phyloP scores from a whole-genome alignment of 306 rosid genomes.

The Comarum palustre region DNA sequence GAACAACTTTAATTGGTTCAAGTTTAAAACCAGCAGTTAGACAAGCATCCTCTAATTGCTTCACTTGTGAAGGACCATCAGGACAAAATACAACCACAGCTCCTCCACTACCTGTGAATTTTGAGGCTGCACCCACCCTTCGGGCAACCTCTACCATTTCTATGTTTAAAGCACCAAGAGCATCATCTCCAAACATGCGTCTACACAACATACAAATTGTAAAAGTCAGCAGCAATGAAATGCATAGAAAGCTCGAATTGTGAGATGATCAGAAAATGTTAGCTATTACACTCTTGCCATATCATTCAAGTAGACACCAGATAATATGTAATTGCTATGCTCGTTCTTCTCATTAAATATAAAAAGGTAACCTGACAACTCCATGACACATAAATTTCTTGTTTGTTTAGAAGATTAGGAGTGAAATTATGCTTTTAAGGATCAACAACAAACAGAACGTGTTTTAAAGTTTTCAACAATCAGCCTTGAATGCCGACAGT shows the following conservation, averaged over 20 bases:
- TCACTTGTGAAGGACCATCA: constrained; percentile 63
- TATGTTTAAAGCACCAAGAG: constrained; percentile 70
- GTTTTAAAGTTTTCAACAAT: background rate
- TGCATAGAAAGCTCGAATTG: background rate
- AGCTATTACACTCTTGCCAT: background rate
- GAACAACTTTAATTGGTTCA: constrained; percentile 43
- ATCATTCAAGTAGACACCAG: background rate
- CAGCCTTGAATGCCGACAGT: background rate
- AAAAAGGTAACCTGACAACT: background rate
- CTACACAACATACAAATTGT: constrained; percentile 35
- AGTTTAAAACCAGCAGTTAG: constrained; percentile 59
- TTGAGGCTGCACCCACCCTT: constrained; percentile 84
- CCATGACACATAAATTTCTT: background rate
- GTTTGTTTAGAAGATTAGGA: background rate
- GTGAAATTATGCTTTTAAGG: background rate
- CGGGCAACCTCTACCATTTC: constrained; percentile 89
- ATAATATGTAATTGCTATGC: background rate
- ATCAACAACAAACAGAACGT: background rate
- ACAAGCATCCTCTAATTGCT: constrained; percentile 69
- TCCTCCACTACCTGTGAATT: constrained; percentile 97
- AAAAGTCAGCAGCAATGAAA: constrained; percentile 18
- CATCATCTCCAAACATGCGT: constrained; percentile 84
- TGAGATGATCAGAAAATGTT: background rate
- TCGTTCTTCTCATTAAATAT: background rate
- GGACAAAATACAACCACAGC: constrained; percentile 87